Evolutionary conservation across 163 green algal species (phyloP).

Genomic region (Trebouxia gelatinosa): DNA sequence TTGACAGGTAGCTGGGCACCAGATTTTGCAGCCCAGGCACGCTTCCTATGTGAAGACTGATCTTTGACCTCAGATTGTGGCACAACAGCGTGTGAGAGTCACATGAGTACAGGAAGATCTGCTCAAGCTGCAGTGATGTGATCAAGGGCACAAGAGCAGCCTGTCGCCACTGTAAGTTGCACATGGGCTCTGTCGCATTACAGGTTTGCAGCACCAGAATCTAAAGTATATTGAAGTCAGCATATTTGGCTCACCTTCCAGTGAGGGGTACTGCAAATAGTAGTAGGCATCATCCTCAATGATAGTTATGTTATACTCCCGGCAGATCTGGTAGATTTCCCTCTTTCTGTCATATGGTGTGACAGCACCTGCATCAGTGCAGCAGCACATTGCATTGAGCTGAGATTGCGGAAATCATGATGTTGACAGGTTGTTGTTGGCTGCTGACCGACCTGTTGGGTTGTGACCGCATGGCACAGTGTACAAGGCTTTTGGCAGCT

Average conservation of each 20-base stretch:
- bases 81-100: too few relatives aligned
- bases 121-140: too few relatives aligned
- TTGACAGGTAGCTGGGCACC: slow-evolving; percentile 49
- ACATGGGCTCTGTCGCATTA: too few relatives aligned
- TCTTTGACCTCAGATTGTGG: too few relatives aligned
- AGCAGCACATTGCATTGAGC: too few relatives aligned
- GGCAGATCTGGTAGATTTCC: slow-evolving; percentile 54
- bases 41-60: too few relatives aligned
- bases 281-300: slow-evolving; percentile 88
- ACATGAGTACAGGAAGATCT: too few relatives aligned
- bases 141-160: too few relatives aligned
- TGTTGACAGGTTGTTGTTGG: too few relatives aligned
- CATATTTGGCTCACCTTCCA: slow-evolving; percentile 7
- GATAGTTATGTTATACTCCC: slow-evolving; percentile 51
- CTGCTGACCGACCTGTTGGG: slow-evolving; percentile 73
- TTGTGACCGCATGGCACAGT: slow-evolving; percentile 76
- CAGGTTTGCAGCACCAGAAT: too few relatives aligned
- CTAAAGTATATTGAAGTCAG: background rate
- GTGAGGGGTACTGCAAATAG: slow-evolving; percentile 68
- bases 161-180: too few relatives aligned
- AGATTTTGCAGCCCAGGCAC: slow-evolving; percentile 42
- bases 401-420: too few relatives aligned
- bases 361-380: slow-evolving; percentile 29
- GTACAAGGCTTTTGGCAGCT: slow-evolving; percentile 66
- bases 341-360: slow-evolving; percentile 29